A percentile compares a stretch with the other conserved stretches of the same genome.
These are phyloP conservation scores for Leccinum arenicola DNA, from an alignment of 768 basidiomycete genomes.

Conservation along the genomic window DNA sequence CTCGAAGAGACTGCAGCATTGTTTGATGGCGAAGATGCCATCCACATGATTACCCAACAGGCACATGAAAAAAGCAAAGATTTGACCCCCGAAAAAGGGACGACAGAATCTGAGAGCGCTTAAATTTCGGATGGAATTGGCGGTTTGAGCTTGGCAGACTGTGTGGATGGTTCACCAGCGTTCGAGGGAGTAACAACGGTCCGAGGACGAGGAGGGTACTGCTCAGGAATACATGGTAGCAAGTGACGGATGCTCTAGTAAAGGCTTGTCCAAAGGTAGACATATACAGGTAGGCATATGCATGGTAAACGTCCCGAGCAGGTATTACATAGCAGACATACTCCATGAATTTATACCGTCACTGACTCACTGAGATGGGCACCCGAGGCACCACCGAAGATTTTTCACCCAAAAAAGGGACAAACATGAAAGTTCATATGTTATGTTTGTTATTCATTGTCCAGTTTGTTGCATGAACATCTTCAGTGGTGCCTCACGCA, in stretches of 20 bases:
- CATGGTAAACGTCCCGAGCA: no score
- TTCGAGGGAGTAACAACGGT: slow-evolving; percentile 43
- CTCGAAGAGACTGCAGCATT: not conserved
- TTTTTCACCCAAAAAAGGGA: not conserved
- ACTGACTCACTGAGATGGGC: no score
- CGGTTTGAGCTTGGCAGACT: slow-evolving; percentile 2
- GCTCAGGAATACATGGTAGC: slow-evolving; percentile 7
- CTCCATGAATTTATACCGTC: no score
- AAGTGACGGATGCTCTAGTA: no score
- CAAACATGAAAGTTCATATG: not conserved
- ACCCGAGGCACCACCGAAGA: not conserved
- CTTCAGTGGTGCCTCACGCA: not conserved
- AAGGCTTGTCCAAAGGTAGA: no score
- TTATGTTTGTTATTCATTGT: not conserved
- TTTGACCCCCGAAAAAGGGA: not conserved
- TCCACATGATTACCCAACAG: not conserved
- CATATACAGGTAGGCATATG: no score
- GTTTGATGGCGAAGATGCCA: not conserved
- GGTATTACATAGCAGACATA: no score
- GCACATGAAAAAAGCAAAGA: not conserved
- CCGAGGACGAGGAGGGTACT: slow-evolving; percentile 49
- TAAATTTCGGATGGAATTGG: not conserved
- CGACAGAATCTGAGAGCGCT: not conserved
- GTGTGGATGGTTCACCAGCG: slow-evolving; percentile 33
- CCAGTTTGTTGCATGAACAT: not conserved